phyloP scores from a whole-genome alignment of 768 basidiomycete species.

The Boletus speciosus region DNA sequence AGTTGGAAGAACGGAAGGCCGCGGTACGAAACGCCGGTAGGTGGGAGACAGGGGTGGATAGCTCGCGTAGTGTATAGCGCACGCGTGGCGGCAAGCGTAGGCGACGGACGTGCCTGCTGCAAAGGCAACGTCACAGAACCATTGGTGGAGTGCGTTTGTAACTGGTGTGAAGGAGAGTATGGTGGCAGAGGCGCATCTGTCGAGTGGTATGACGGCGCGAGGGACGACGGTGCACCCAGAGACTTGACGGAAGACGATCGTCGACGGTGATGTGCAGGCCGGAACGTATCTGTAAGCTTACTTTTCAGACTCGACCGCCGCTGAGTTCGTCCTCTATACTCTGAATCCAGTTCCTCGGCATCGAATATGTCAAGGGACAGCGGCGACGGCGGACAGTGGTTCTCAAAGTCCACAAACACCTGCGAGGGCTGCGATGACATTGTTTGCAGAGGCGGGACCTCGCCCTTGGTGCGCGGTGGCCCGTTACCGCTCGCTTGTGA shows the following conservation, averaged over 20 bases:
- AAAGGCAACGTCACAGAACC: slow-evolving; percentile 10
- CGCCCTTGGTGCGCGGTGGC: slow-evolving; percentile 48
- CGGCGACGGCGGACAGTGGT: slow-evolving; percentile 27
- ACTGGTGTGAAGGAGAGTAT: slow-evolving; percentile 20
- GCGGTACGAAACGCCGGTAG: slow-evolving; percentile 60
- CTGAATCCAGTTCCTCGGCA: slow-evolving; percentile 22
- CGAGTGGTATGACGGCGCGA: slow-evolving; percentile 21
- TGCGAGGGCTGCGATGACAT: slow-evolving; percentile 27
- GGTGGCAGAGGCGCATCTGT: slow-evolving; percentile 22
- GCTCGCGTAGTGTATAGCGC: slow-evolving; percentile 66
- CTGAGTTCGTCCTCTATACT: slow-evolving; percentile 24
- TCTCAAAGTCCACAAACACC: slow-evolving; percentile 25
- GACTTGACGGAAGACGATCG: slow-evolving; percentile 34
- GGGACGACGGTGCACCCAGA: slow-evolving; percentile 30
- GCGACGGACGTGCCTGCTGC: slow-evolving; percentile 22
- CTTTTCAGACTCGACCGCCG: slow-evolving; percentile 33
- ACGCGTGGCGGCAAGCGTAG: slow-evolving; percentile 31
- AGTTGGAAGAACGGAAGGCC: slow-evolving; percentile 76
- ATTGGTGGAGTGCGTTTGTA: slow-evolving; percentile 11
- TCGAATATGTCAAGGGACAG: slow-evolving; percentile 23
- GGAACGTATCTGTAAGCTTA: slow-evolving; percentile 32
- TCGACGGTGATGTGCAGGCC: slow-evolving; percentile 31
- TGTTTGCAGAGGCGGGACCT: slow-evolving; percentile 26
- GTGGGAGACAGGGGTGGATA: slow-evolving; percentile 66
- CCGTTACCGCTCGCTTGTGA: slow-evolving; percentile 13